Evolutionary conservation across 768 basidiomycete species (phyloP).

Genomic region (Suillus luteus): DNA sequence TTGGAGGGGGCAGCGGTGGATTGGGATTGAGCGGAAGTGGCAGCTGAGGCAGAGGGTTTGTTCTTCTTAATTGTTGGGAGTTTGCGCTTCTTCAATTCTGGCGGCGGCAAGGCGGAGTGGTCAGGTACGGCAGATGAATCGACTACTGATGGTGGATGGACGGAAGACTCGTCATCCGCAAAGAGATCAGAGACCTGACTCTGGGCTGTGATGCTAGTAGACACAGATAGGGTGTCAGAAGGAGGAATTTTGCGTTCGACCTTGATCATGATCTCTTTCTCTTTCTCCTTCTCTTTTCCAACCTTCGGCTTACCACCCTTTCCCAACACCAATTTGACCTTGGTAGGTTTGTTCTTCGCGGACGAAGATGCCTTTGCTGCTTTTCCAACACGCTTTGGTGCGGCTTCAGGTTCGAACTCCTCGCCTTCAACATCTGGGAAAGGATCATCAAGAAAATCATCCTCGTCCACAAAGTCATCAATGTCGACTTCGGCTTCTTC

Average conservation of each 20-base stretch:
- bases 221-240: conserved; percentile 21
- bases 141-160: neutral
- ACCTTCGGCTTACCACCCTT: conserved; percentile 33
- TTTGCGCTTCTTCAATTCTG: conserved; percentile 56
- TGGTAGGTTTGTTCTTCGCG: conserved; percentile 32
- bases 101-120: conserved; percentile 24
- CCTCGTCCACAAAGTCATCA: conserved; percentile 28
- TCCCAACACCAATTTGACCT: conserved; percentile 18
- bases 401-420: conserved; percentile 27
- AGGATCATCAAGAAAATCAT: conserved; percentile 27
- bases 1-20: conserved; percentile 30
- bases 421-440: conserved; percentile 30
- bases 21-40: conserved; percentile 24
- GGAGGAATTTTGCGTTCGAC: conserved; percentile 42
- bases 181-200: conserved; percentile 30
- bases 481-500: conserved; percentile 30
- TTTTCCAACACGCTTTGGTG: conserved; percentile 27
- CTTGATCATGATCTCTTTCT: conserved; percentile 37
- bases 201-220: conserved; percentile 37
- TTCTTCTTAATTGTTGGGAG: conserved; percentile 71
- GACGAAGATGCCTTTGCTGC: conserved; percentile 18
- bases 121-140: conserved; percentile 27
- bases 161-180: conserved; percentile 33
- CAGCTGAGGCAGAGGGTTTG: conserved; percentile 39
- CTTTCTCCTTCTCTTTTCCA: conserved; percentile 36